Conservation (phyloP, 441 rosid species). For the Erysimum cheiri region DNA sequence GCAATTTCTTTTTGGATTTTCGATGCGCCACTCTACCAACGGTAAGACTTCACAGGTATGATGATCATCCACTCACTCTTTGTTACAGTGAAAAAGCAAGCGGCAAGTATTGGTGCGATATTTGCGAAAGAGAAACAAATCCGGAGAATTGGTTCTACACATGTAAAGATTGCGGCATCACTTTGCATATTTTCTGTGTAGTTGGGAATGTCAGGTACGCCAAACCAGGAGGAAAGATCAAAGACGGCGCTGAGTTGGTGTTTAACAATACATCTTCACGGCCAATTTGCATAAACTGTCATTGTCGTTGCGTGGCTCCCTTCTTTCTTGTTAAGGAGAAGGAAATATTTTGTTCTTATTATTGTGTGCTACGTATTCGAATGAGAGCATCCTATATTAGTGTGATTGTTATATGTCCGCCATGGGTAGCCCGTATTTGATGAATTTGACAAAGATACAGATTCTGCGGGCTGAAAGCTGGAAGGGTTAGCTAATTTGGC, state of each 20-base stretch:
- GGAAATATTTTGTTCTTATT: not conserved
- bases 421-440: too few relatives aligned
- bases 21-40: constrained; percentile 17
- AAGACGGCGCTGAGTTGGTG: not conserved
- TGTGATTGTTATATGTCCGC: too few relatives aligned
- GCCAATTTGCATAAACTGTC: not conserved
- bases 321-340: not conserved
- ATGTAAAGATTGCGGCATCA: not conserved
- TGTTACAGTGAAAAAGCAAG: not conserved
- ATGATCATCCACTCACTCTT: constrained; percentile 8
- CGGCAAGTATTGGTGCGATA: not conserved
- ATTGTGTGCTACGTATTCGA: not conserved
- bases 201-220: not conserved
- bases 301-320: not conserved
- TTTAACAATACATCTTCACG: not conserved
- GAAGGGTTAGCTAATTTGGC: too few relatives aligned
- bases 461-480: too few relatives aligned
- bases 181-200: not conserved
- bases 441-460: too few relatives aligned
- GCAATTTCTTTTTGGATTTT: not conserved
- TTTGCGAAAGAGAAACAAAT: not conserved
- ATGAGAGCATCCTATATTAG: not conserved
- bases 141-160: not conserved
- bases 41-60: not conserved
- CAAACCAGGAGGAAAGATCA: not conserved